A percentile compares a stretch with the other conserved stretches of the same genome.
phyloP scores from a whole-genome alignment of 352 stramenopile species.

The Poterioochromonas sp. region DNA sequence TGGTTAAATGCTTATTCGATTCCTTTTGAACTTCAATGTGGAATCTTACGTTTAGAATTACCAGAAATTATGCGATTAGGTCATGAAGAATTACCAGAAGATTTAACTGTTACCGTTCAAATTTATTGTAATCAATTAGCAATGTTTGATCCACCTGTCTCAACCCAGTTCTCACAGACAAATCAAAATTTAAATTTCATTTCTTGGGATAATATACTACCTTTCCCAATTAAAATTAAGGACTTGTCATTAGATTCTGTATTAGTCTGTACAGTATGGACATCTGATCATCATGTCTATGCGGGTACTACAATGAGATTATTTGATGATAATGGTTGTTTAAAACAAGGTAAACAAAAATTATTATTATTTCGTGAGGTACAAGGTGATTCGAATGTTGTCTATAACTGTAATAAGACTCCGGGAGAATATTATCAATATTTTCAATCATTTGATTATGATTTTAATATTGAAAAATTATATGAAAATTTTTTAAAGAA shows the following conservation, averaged over 20 bases:
- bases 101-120: not conserved
- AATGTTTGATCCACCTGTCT: not conserved
- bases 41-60: conserved; percentile 16
- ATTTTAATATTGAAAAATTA: conserved; percentile 68
- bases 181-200: conserved; percentile 17
- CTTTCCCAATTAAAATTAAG: conserved; percentile 33
- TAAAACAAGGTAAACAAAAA: conserved; percentile 72
- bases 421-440: conserved; percentile 24
- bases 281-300: conserved; percentile 63
- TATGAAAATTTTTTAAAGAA: conserved; percentile 72
- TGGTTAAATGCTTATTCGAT: not conserved
- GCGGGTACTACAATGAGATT: conserved; percentile 69
- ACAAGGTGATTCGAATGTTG: conserved; percentile 28
- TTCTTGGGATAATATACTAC: conserved; percentile 39
- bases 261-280: conserved; percentile 69
- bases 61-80: not conserved
- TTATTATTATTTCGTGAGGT: conserved; percentile 55
- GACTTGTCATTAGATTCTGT: conserved; percentile 70
- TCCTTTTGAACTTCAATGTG: conserved; percentile 18
- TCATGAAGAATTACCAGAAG: not conserved
- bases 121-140: conserved; percentile 18
- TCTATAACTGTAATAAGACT: not conserved
- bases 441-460: conserved; percentile 45
- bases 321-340: conserved; percentile 68
- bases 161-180: not conserved